phyloP scores from a whole-genome alignment of 495 filamentous ascomycete species.

The Aspergillus wentii region DNA sequence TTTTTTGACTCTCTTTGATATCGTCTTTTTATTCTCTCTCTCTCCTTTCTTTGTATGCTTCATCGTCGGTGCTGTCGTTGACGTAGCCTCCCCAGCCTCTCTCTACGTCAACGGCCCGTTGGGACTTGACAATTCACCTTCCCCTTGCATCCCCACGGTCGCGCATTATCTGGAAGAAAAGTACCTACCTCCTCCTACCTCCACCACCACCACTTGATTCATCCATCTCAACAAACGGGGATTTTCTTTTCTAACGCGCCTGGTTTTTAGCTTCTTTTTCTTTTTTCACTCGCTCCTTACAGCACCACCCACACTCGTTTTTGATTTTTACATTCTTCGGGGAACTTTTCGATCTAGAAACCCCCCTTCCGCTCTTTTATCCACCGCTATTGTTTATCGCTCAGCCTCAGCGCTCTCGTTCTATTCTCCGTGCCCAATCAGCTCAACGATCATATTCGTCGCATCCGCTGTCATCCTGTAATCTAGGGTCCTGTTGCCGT shows the following conservation, averaged over 20 bases:
- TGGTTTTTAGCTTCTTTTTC: slow-evolving; percentile 18
- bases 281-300: slow-evolving; percentile 40
- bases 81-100: slow-evolving; percentile 14
- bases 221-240: too few species aligned
- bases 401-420: slow-evolving; percentile 5
- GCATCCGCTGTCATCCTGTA: too few species aligned
- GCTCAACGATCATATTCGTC: not conserved
- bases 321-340: slow-evolving; percentile 8
- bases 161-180: too few species aligned
- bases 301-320: slow-evolving; percentile 27
- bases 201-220: slow-evolving; percentile 4
- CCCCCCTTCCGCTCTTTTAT: slow-evolving; percentile 37
- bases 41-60: slow-evolving; percentile 11
- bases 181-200: slow-evolving; percentile 10
- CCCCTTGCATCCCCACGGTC: slow-evolving; percentile 39
- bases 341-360: slow-evolving; percentile 24
- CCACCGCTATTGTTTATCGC: slow-evolving; percentile 11
- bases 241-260: slow-evolving; percentile 12
- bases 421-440: not conserved
- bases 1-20: slow-evolving; percentile 12
- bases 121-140: slow-evolving; percentile 24
- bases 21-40: slow-evolving; percentile 2
- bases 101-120: slow-evolving; percentile 23
- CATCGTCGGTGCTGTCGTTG: slow-evolving; percentile 29
- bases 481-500: slow-evolving; percentile 19